phyloP scores from a whole-genome alignment of 441 rosid species.

The Metrosideros polymorpha region DNA sequence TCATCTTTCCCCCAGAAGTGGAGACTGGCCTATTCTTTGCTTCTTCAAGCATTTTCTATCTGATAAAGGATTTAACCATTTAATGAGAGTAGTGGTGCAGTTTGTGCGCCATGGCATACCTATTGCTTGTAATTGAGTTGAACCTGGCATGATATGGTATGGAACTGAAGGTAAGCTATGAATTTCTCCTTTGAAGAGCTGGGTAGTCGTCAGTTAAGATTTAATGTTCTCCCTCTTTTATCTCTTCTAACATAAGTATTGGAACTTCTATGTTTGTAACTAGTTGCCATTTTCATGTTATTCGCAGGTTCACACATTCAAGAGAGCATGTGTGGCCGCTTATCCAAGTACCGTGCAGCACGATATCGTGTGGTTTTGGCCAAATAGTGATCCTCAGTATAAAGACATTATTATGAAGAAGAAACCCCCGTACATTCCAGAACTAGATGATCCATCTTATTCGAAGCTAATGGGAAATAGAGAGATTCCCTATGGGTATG shows the following conservation, averaged over 20 bases:
- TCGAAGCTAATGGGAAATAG: conserved; percentile 46
- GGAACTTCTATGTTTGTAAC: neutral
- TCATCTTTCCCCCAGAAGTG: neutral
- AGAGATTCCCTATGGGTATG: conserved; percentile 80
- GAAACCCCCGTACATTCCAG: conserved; percentile 68
- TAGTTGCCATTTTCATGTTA: neutral
- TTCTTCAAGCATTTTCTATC: neutral
- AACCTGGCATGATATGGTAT: neutral
- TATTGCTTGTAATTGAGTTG: neutral
- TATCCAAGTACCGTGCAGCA: conserved; percentile 70
- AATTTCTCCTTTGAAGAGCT: neutral
- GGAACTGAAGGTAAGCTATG: neutral
- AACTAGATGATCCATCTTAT: conserved; percentile 71
- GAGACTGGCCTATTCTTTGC: neutral
- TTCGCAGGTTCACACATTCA: conserved; percentile 61
- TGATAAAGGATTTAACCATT: neutral
- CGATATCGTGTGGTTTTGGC: conserved; percentile 93
- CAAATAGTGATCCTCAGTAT: conserved; percentile 60
- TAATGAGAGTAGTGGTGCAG: neutral
- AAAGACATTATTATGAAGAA: conserved; percentile 44
- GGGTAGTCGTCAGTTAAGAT: neutral
- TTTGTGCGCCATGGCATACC: neutral
- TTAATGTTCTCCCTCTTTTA: neutral
- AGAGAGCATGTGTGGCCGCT: conserved; percentile 68
- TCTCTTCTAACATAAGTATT: neutral